Conservation (phyloP, 2,329 filamentous ascomycete species). For the Aspergillus melleus region DNA sequence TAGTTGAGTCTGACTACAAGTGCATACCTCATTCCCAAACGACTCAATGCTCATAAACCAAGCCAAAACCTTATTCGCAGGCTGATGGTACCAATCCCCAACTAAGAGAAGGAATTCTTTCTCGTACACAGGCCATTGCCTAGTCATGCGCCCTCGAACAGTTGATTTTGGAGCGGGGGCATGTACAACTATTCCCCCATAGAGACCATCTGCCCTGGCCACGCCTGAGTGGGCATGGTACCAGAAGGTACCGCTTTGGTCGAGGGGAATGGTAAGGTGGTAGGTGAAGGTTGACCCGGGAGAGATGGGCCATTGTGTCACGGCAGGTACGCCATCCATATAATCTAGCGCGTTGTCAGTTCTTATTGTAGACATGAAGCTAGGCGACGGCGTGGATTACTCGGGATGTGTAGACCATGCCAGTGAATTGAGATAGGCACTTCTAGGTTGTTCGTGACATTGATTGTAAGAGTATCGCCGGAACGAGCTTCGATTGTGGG, state of each 20-base stretch:
- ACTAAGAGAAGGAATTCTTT: slow-evolving; percentile 49
- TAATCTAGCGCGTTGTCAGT: slow-evolving; percentile 20
- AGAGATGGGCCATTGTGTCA: slow-evolving; percentile 67
- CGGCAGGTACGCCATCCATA: slow-evolving; percentile 69
- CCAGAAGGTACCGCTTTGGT: slow-evolving; percentile 51
- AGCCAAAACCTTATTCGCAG: slow-evolving; percentile 41
- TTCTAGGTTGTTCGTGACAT: slow-evolving; percentile 44
- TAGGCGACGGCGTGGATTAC: slow-evolving; percentile 20
- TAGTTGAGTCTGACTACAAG: not conserved
- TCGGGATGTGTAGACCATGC: slow-evolving; percentile 48
- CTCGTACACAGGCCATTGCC: slow-evolving; percentile 28
- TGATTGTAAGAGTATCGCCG: slow-evolving; percentile 47
- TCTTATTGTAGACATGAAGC: not conserved
- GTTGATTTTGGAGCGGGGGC: slow-evolving; percentile 30
- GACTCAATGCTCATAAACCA: slow-evolving; percentile 47
- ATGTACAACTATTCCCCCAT: slow-evolving; percentile 51
- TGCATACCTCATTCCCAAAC: slow-evolving; percentile 44
- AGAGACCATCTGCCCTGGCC: slow-evolving; percentile 48
- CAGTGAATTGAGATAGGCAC: slow-evolving; percentile 49
- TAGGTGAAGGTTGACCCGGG: slow-evolving; percentile 55
- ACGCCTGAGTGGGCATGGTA: slow-evolving; percentile 50
- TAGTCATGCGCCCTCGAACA: slow-evolving; percentile 17
- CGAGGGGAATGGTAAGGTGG: slow-evolving; percentile 38
- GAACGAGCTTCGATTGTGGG: slow-evolving; percentile 51
- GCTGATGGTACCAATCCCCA: slow-evolving; percentile 53